A percentile compares a stretch with the other conserved stretches of the same genome.
phyloP scores from a whole-genome alignment of 2,329 filamentous ascomycete genomes.

The Cladophialophora immunda region DNA sequence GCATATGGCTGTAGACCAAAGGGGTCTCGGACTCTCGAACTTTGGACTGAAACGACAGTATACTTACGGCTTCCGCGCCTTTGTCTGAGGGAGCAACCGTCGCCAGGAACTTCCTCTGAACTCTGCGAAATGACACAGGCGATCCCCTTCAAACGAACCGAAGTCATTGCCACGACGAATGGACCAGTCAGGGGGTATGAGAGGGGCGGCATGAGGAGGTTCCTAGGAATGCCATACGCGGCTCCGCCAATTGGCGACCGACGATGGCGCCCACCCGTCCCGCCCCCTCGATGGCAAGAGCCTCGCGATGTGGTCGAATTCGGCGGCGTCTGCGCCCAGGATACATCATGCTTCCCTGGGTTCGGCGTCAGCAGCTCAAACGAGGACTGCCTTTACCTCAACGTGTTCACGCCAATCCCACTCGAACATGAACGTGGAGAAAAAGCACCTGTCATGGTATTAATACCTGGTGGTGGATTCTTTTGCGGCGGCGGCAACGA shows the following conservation, averaged over 20 bases:
- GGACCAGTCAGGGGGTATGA: too few species aligned
- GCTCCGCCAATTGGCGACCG: conserved; percentile 55
- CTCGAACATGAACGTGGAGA: not conserved
- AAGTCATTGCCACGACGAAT: too few species aligned
- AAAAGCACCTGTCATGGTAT: conserved; percentile 29
- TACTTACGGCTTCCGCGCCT: too few species aligned
- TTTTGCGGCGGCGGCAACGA: conserved; percentile 24
- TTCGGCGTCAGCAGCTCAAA: not conserved
- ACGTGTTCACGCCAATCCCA: conserved; percentile 34
- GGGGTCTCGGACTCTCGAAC: too few species aligned
- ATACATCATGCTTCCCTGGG: conserved; percentile 10
- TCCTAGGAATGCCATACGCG: conserved; percentile 57
- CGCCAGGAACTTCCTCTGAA: too few species aligned
- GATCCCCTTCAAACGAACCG: too few species aligned
- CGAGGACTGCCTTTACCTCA: conserved; percentile 41
- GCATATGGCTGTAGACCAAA: too few species aligned
- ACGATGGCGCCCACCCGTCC: conserved; percentile 13
- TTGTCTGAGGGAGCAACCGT: too few species aligned
- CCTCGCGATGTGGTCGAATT: conserved; percentile 4
- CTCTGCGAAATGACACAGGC: too few species aligned
- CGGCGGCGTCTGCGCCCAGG: conserved; percentile 7
- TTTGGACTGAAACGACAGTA: too few species aligned
- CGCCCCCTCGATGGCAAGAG: not conserved
- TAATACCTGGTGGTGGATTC: conserved; percentile 32
- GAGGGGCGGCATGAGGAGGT: too few species aligned